Percentiles rank a stretch among this genome's conserved stretches.
Conservation (phyloP, 2,329 filamentous ascomycete species). For the Orbilia ellipsospora region DNA sequence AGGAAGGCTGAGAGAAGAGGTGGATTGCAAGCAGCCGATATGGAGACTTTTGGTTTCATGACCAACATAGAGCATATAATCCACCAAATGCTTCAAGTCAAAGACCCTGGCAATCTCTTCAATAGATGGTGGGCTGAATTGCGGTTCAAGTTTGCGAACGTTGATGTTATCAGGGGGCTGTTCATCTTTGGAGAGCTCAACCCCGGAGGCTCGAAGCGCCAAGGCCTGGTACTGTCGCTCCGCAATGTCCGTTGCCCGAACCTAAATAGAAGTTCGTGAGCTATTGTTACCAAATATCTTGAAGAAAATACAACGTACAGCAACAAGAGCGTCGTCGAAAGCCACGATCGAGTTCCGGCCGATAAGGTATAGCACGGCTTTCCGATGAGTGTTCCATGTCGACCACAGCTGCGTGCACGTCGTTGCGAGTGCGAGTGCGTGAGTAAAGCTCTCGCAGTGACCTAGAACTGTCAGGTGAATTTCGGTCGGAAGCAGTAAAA, state of each 20-base stretch:
- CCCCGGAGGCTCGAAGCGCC: neutral
- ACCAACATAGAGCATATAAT: slow-evolving; percentile 26
- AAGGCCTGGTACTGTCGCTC: slow-evolving; percentile 36
- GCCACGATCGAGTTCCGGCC: slow-evolving; percentile 29
- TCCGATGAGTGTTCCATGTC: slow-evolving; percentile 25
- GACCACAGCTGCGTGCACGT: slow-evolving; percentile 23
- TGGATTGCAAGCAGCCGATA: slow-evolving; percentile 30
- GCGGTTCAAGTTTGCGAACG: slow-evolving; percentile 1
- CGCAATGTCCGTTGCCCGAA: slow-evolving; percentile 36
- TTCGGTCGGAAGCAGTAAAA: slow-evolving; percentile 33
- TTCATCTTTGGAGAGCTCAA: neutral
- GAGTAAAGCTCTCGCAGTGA: slow-evolving; percentile 14
- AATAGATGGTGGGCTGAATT: neutral
- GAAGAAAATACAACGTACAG: slow-evolving; percentile 6
- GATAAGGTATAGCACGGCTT: slow-evolving; percentile 24
- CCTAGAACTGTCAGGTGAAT: slow-evolving; percentile 31
- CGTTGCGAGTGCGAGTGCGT: neutral
- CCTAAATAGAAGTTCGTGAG: slow-evolving; percentile 1
- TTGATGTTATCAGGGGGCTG: slow-evolving; percentile 16
- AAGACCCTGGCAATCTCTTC: slow-evolving; percentile 29
- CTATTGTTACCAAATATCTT: no score
- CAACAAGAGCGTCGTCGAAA: slow-evolving; percentile 43
- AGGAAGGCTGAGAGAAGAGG: slow-evolving; percentile 1
- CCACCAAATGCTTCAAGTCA: slow-evolving; percentile 34
- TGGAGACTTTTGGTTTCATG: slow-evolving; percentile 25